Conservation (phyloP, 768 basidiomycete species). For the Lepiota brunneoincarnata region DNA sequence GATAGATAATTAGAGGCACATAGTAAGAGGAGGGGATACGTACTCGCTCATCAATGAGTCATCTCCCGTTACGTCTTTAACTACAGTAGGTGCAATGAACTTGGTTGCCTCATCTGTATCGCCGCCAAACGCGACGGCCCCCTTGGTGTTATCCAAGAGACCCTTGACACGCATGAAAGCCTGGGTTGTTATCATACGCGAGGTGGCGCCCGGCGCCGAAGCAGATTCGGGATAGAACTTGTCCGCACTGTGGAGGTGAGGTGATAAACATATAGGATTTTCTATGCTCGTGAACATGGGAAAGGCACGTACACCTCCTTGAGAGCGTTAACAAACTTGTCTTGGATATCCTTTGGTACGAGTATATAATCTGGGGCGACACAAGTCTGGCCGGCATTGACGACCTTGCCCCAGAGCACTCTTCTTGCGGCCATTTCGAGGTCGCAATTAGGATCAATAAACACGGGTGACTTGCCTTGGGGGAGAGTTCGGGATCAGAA, state of each 20-base stretch:
- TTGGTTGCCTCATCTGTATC: conserved; percentile 50
- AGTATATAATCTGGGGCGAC: conserved; percentile 59
- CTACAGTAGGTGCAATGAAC: conserved; percentile 72
- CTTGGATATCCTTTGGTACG: conserved; percentile 43
- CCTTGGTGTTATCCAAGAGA: conserved; percentile 64
- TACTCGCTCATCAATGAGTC: conserved; percentile 81
- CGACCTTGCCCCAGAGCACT: conserved; percentile 81
- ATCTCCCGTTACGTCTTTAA: conserved; percentile 55
- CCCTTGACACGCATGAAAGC: conserved; percentile 54
- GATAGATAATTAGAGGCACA: not conserved
- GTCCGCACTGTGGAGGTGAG: conserved; percentile 40
- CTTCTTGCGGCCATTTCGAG: conserved; percentile 62
- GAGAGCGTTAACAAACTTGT: conserved; percentile 41
- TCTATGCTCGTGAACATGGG: not conserved
- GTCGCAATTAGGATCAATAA: conserved; percentile 70
- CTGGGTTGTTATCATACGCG: conserved; percentile 49
- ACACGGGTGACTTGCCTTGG: conserved; percentile 67
- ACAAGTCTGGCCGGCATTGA: conserved; percentile 78
- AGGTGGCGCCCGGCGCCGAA: conserved; percentile 40
- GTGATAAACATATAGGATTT: not conserved
- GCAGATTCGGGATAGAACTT: conserved; percentile 55
- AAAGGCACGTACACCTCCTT: conserved; percentile 34
- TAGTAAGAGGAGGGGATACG: conserved; percentile 21
- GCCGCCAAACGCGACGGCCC: conserved; percentile 65
- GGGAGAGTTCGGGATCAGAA: not conserved